phyloP scores from a whole-genome alignment of 2,329 filamentous ascomycete genomes.

The Scortechinia acanthostroma region DNA sequence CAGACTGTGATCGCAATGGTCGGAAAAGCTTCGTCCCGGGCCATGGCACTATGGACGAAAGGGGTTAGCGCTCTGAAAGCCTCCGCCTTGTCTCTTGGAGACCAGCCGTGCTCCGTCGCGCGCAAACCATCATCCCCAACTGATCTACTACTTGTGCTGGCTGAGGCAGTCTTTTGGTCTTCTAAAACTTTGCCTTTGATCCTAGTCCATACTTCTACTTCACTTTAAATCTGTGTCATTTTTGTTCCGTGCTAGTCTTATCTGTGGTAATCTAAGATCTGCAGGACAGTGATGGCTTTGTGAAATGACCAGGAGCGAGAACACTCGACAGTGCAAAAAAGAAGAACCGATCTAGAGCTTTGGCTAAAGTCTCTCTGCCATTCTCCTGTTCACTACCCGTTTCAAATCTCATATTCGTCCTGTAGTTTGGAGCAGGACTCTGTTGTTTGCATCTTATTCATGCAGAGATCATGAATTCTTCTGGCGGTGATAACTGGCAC shows the following conservation, averaged over 20 bases:
- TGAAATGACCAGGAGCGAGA: background rate
- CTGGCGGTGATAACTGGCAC: slow-evolving; percentile 1
- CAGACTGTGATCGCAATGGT: too few relatives aligned
- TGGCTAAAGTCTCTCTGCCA: too few relatives aligned
- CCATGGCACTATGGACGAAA: background rate
- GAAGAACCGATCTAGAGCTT: too few relatives aligned
- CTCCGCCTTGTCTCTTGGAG: background rate
- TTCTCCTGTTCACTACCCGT: too few relatives aligned
- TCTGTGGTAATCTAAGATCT: too few relatives aligned
- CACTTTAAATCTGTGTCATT: too few relatives aligned
- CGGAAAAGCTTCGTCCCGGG: background rate
- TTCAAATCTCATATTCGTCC: background rate
- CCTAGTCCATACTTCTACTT: too few relatives aligned
- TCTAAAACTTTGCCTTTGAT: too few relatives aligned
- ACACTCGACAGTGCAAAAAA: background rate
- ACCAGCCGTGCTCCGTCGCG: background rate
- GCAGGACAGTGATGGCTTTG: background rate
- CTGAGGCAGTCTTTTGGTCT: too few relatives aligned
- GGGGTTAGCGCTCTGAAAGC: background rate
- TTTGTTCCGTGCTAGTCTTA: too few relatives aligned
- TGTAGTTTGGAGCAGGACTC: too few relatives aligned
- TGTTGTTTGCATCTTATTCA: background rate
- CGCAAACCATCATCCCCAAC: slow-evolving; percentile 1
- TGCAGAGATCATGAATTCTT: slow-evolving; percentile 1
- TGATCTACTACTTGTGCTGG: too few relatives aligned